A percentile compares a stretch with the other conserved stretches of the same genome.
phyloP scores from a whole-genome alignment of 1,284 basidiomycete genomes.

The Malassezia psittaci region DNA sequence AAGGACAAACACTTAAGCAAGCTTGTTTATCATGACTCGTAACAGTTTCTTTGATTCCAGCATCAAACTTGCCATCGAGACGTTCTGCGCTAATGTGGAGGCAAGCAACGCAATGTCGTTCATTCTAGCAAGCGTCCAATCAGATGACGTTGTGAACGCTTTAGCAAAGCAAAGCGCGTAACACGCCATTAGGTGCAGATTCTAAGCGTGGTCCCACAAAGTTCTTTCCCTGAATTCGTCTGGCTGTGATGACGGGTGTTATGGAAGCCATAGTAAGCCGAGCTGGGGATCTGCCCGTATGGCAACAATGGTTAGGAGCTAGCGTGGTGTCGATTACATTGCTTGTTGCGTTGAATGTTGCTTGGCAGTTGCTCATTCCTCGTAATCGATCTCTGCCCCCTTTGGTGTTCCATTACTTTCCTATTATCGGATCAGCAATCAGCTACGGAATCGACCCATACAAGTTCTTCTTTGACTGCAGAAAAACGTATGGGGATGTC shows the following conservation, averaged over 20 bases:
- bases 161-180: background rate
- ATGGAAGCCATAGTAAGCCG: background rate
- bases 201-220: background rate
- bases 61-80: too few species aligned
- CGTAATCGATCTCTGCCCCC: conserved; percentile 53
- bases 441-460: conserved; percentile 70
- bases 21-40: too few species aligned
- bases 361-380: conserved; percentile 47
- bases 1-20: too few species aligned
- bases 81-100: background rate
- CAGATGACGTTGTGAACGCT: background rate
- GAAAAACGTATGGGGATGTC: conserved; percentile 68
- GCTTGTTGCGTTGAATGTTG: conserved; percentile 55
- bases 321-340: conserved; percentile 3
- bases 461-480: conserved; percentile 62
- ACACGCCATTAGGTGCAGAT: conserved; percentile 3
- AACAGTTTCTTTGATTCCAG: too few species aligned
- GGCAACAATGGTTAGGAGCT: conserved; percentile 3
- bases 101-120: background rate
- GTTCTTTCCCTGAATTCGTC: background rate
- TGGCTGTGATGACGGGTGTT: background rate
- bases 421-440: conserved; percentile 64
- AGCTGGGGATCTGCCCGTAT: background rate
- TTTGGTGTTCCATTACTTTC: conserved; percentile 67
- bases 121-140: background rate